Conservation (phyloP, 345 rosid genomes). For the Rhodamnia argentea region DNA sequence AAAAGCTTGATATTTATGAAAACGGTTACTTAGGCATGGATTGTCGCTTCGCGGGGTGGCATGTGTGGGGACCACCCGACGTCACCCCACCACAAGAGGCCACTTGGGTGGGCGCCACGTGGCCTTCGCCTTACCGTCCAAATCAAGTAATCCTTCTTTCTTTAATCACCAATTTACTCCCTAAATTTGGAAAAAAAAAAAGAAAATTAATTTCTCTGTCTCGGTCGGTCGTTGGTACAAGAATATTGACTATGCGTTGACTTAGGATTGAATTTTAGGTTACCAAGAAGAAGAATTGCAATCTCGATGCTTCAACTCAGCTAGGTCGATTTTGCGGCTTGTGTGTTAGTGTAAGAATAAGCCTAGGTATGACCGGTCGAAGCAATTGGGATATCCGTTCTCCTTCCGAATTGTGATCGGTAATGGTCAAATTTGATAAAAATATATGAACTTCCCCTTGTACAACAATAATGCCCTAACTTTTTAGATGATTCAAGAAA, state of each 20-base stretch:
- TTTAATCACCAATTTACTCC: background rate
- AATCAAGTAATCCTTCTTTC: background rate
- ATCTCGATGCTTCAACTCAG: background rate
- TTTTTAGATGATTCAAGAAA: background rate
- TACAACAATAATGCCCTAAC: accelerated
- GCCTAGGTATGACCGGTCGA: background rate
- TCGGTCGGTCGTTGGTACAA: background rate
- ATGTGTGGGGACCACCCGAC: background rate
- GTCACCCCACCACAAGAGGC: background rate
- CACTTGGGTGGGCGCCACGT: background rate
- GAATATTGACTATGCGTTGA: background rate
- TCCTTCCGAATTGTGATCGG: background rate
- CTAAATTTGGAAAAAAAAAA: too few species aligned
- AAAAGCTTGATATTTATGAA: background rate
- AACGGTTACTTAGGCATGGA: background rate
- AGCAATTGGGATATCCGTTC: background rate
- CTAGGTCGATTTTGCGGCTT: background rate
- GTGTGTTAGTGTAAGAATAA: background rate
- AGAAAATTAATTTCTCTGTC: background rate
- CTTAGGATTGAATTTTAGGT: background rate
- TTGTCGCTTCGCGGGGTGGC: background rate
- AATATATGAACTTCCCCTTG: background rate
- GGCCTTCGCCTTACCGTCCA: background rate
- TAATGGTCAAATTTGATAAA: background rate
- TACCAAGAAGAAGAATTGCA: background rate